These are phyloP conservation scores for Cladorrhinum sp. DNA, from an alignment of 2,329 filamentous ascomycete genomes.

Conservation along the genomic window DNA sequence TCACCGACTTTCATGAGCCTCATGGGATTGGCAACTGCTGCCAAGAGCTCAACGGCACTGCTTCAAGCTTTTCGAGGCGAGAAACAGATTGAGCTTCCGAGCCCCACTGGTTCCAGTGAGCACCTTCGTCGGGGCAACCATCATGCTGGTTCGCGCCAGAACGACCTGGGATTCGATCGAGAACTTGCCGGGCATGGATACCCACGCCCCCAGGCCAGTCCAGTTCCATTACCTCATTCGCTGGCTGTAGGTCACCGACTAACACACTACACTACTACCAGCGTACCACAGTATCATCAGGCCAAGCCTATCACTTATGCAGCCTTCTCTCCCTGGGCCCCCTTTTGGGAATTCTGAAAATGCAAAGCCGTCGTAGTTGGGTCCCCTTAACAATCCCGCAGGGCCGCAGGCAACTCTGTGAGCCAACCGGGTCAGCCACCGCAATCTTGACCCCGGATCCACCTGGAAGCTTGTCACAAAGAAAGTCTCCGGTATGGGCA, in stretches of 20 bases:
- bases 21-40: not conserved
- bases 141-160: not conserved
- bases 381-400: not conserved
- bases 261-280: not conserved
- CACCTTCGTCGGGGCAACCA: not conserved
- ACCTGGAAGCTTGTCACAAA: not conserved
- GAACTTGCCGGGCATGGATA: not conserved
- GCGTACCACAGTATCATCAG: not conserved
- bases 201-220: not conserved
- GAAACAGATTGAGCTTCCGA: not conserved
- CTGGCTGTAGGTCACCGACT: not conserved
- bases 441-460: not conserved
- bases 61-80: not conserved
- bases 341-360: not conserved
- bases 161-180: not conserved
- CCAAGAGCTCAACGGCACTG: not conserved
- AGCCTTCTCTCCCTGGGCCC: not conserved
- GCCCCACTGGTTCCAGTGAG: not conserved
- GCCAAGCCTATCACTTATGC: not conserved
- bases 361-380: not conserved
- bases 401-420: not conserved
- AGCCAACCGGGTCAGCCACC: not conserved
- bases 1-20: not conserved
- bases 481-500: not conserved
- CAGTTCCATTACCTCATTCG: not conserved